phyloP scores from a whole-genome alignment of 106 monocot genomes.

The Dendrobium catenatum region DNA sequence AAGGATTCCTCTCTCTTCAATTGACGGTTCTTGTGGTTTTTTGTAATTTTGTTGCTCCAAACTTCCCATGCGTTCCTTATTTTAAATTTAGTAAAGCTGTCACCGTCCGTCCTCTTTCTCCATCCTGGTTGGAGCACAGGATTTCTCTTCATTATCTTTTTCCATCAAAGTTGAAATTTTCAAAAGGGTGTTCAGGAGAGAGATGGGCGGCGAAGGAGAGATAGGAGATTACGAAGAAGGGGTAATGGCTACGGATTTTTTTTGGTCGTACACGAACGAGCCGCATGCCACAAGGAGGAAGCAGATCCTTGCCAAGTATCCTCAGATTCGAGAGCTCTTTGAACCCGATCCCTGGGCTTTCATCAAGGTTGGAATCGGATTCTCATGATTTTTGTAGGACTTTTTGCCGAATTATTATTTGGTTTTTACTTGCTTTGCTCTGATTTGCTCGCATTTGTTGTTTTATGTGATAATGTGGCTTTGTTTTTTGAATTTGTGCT shows the following conservation, averaged over 20 bases:
- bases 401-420: neutral
- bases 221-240: conserved; percentile 29
- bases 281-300: conserved; percentile 69
- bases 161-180: neutral
- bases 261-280: conserved; percentile 91
- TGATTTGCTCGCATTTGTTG: neutral
- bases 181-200: neutral
- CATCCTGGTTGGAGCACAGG: too few species aligned
- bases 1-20: too few species aligned
- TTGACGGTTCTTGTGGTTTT: too few species aligned
- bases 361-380: conserved; percentile 39
- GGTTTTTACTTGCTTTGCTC: neutral
- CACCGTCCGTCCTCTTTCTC: too few species aligned
- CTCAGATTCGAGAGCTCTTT: conserved; percentile 83
- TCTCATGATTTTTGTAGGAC: neutral
- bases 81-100: too few species aligned
- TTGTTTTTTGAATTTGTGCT: neutral
- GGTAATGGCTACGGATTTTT: conserved; percentile 81
- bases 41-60: too few species aligned
- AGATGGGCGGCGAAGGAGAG: neutral
- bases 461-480: neutral
- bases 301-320: conserved; percentile 73
- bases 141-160: neutral
- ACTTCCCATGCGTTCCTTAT: too few species aligned
- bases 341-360: conserved; percentile 82